Percentiles rank a stretch among this genome's conserved stretches.
Evolutionary conservation across 345 rosid species (phyloP).

Genomic region (Raphanus raphanistrum): DNA sequence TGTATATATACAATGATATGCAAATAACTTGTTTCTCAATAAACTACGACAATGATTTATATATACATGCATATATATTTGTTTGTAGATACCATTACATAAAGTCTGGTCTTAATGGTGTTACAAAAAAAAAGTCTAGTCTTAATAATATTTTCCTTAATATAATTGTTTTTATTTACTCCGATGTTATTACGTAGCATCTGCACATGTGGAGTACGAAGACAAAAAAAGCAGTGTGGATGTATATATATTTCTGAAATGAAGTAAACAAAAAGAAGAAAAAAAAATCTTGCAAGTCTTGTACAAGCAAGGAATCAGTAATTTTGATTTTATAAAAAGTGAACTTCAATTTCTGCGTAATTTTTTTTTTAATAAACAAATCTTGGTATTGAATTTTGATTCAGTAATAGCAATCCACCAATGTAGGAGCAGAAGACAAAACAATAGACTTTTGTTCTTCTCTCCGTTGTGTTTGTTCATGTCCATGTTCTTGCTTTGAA

Average conservation of each 20-base stretch:
- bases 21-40: background rate
- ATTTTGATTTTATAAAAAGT: background rate
- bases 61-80: too few relatives aligned
- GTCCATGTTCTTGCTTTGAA: slow-evolving; percentile 54
- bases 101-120: too few relatives aligned
- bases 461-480: slow-evolving; percentile 41
- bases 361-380: background rate
- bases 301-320: slow-evolving; percentile 38
- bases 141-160: too few relatives aligned
- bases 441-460: slow-evolving; percentile 54
- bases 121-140: background rate
- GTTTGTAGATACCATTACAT: background rate
- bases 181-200: slow-evolving; percentile 27
- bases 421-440: slow-evolving; percentile 70
- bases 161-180: background rate
- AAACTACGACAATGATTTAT: background rate
- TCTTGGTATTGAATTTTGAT: background rate
- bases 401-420: slow-evolving; percentile 98
- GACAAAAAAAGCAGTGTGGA: background rate
- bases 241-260: slow-evolving; percentile 6
- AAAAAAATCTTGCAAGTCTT: slow-evolving; percentile 29
- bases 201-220: slow-evolving; percentile 1
- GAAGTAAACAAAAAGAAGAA: background rate
- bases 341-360: slow-evolving; percentile 23
- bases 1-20: background rate